A percentile compares a stretch with the other conserved stretches of the same genome.
Evolutionary conservation across 106 monocot species (phyloP).

Genomic region (Acorus gramineus): DNA sequence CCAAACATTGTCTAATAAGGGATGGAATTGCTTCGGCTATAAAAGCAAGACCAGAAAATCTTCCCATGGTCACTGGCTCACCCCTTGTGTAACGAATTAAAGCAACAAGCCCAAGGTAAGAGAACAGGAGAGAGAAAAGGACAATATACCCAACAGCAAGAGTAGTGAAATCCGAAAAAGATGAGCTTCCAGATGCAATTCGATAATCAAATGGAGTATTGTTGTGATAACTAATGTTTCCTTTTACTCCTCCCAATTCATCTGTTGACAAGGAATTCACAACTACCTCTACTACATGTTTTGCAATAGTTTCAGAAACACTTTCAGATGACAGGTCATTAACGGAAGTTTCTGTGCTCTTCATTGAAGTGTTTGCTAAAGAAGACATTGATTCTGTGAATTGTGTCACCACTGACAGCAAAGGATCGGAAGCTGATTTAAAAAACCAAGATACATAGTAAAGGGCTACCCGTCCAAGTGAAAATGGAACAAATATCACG

Average conservation of each 20-base stretch:
- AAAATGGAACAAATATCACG: constrained; percentile 87
- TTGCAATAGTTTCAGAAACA: constrained; percentile 33
- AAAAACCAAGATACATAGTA: constrained; percentile 84
- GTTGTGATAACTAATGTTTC: constrained; percentile 16
- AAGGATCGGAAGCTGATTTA: constrained; percentile 55
- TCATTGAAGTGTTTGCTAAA: constrained; percentile 72
- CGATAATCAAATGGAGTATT: constrained; percentile 12
- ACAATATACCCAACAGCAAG: constrained; percentile 83
- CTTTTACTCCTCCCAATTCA: constrained; percentile 25
- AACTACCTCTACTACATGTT: constrained; percentile 43
- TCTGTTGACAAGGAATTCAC: constrained; percentile 48
- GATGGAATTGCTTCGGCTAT: constrained; percentile 77
- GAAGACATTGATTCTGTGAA: constrained; percentile 62
- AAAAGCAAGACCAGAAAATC: constrained; percentile 69
- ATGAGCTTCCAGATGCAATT: constrained; percentile 49
- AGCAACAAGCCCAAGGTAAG: constrained; percentile 75
- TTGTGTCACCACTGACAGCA: constrained; percentile 55
- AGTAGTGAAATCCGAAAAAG: constrained; percentile 85
- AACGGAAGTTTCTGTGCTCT: constrained; percentile 54
- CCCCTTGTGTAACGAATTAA: constrained; percentile 72
- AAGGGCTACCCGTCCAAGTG: constrained; percentile 74
- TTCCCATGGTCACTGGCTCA: constrained; percentile 69
- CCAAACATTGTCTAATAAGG: constrained; percentile 65
- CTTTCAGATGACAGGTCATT: constrained; percentile 54
- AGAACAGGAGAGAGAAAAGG: constrained; percentile 58